Percentiles rank a stretch among this genome's conserved stretches.
Conservation (phyloP, 257 asterid species). For the Mentha longifolia region DNA sequence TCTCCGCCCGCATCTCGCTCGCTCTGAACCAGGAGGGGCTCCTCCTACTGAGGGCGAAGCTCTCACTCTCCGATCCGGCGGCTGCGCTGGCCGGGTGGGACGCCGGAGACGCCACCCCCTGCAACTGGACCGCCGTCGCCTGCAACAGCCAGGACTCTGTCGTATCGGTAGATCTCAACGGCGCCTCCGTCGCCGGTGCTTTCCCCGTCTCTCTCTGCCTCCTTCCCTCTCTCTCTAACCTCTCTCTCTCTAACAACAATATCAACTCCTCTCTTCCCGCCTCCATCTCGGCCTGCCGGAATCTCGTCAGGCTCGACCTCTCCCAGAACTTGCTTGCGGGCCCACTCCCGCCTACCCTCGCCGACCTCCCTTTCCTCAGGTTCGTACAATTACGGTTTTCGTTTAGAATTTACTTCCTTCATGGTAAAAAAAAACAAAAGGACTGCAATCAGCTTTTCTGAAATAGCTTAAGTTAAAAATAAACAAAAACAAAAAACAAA, state of each 20-base stretch:
- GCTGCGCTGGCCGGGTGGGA: slow-evolving; percentile 60
- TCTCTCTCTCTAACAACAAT: slow-evolving; percentile 50
- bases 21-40: slow-evolving; percentile 63
- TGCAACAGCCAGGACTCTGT: slow-evolving; percentile 54
- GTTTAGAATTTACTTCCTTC: not conserved
- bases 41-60: slow-evolving; percentile 45
- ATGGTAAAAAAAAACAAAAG: not conserved
- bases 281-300: slow-evolving; percentile 58
- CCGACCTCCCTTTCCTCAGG: slow-evolving; percentile 79
- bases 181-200: slow-evolving; percentile 56
- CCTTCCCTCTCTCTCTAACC: slow-evolving; percentile 50
- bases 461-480: not conserved
- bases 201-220: slow-evolving; percentile 66
- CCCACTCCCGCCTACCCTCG: slow-evolving; percentile 56
- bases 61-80: slow-evolving; percentile 54
- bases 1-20: slow-evolving; percentile 13
- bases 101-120: slow-evolving; percentile 59
- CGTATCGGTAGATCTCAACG: slow-evolving; percentile 46
- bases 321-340: slow-evolving; percentile 68
- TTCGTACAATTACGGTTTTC: slow-evolving; percentile 29
- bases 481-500: no score
- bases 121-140: slow-evolving; percentile 81
- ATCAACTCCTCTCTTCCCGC: slow-evolving; percentile 61
- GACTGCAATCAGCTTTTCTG: not conserved
- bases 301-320: slow-evolving; percentile 60